These are phyloP conservation scores for Gaeumannomyces tritici DNA, from an alignment of 2,329 filamentous ascomycete genomes.

Conservation along the genomic window DNA sequence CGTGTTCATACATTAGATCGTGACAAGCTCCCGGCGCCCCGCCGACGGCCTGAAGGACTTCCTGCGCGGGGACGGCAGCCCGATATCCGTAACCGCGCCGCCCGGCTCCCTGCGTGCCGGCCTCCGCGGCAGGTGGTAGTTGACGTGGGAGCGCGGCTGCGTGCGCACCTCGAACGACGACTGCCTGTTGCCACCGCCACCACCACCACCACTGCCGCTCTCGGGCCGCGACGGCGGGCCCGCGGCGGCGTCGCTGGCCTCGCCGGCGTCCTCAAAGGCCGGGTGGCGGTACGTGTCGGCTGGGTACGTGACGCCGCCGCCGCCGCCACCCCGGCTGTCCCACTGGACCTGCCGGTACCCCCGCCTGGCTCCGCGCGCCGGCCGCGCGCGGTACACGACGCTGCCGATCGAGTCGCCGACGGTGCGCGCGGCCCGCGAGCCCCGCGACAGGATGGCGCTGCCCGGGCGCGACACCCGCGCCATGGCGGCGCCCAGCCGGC, in stretches of 20 bases:
- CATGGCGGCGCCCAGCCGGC: neutral
- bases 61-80: neutral
- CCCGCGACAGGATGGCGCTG: too few relatives aligned
- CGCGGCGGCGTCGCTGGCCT: neutral
- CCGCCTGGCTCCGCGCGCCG: neutral
- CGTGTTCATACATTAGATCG: neutral
- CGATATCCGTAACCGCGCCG: neutral
- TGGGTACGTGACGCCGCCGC: neutral
- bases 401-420: neutral
- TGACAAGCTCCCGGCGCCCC: too few relatives aligned
- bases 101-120: neutral
- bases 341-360: neutral
- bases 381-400: neutral
- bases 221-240: too few relatives aligned
- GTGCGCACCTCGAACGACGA: too few relatives aligned
- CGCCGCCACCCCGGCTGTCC: neutral
- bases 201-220: too few relatives aligned
- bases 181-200: too few relatives aligned
- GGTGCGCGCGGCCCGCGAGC: too few relatives aligned
- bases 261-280: neutral
- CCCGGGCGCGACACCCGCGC: neutral
- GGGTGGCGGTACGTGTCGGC: slow-evolving; percentile 1
- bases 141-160: neutral
- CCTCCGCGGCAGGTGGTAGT: neutral
- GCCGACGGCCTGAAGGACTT: neutral